These are phyloP conservation scores for Dothistroma pini DNA, from an alignment of 2,329 filamentous ascomycete species.

Conservation along the genomic window DNA sequence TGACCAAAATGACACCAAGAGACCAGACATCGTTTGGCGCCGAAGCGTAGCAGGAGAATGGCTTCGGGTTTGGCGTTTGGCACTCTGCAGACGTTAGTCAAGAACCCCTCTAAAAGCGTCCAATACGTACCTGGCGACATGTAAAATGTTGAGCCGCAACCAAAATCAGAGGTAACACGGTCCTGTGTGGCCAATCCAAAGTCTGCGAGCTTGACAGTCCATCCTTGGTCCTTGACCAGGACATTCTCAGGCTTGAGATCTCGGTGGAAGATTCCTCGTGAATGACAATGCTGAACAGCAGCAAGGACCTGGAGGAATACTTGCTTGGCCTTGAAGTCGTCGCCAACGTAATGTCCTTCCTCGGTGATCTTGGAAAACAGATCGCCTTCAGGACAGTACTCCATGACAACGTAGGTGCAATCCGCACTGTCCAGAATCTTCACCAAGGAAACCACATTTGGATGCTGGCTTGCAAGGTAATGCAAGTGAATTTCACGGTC, in stretches of 20 bases:
- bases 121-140: conserved; percentile 84
- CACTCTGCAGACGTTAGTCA: conserved; percentile 63
- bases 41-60: conserved; percentile 75
- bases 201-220: conserved; percentile 92
- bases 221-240: conserved; percentile 80
- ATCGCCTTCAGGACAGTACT: conserved; percentile 96
- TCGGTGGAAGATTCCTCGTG: conserved; percentile 89
- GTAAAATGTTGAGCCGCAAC: conserved; percentile 97
- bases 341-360: conserved; percentile 85
- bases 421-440: conserved; percentile 90
- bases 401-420: conserved; percentile 93
- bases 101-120: background rate
- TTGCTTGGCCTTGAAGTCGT: conserved; percentile 80
- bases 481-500: conserved; percentile 90
- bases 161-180: conserved; percentile 83
- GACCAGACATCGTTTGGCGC: conserved; percentile 98
- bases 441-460: conserved; percentile 88
- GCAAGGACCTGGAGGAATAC: conserved; percentile 95
- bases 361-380: conserved; percentile 98
- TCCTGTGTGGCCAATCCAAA: conserved; percentile 92
- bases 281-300: conserved; percentile 94
- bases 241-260: conserved; percentile 99
- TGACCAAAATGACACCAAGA: conserved; percentile 95
- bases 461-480: conserved; percentile 81
- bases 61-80: conserved; percentile 69